Conservation (phyloP, 202 grass and related monocot species). For the Saccharum hybrid region DNA sequence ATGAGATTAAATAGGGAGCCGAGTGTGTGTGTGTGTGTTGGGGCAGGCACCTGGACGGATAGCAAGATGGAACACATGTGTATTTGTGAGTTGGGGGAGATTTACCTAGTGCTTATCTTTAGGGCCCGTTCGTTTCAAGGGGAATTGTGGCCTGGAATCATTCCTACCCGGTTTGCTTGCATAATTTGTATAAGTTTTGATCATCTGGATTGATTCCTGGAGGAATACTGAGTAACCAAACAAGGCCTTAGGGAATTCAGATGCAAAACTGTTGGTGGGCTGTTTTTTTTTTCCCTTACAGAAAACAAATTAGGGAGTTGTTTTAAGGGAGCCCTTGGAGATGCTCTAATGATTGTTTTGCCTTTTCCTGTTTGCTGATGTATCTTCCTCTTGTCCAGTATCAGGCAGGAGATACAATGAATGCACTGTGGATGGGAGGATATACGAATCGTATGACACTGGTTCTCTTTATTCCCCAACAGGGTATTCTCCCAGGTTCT, state of each 20-base stretch:
- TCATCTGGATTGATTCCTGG: no score
- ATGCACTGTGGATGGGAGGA: conserved; percentile 51
- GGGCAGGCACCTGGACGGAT: no score
- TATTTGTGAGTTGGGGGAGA: background rate
- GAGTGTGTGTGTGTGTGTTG: no score
- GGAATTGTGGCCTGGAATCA: no score
- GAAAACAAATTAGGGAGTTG: background rate
- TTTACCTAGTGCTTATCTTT: background rate
- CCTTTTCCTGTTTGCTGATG: conserved; percentile 31
- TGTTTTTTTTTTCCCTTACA: background rate
- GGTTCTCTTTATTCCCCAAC: conserved; percentile 57
- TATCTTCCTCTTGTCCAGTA: conserved; percentile 39
- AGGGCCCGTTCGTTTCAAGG: background rate
- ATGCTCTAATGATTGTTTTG: background rate
- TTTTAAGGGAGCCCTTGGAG: background rate
- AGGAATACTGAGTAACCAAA: no score
- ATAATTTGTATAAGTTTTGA: no score
- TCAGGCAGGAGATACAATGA: conserved; percentile 63
- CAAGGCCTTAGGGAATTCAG: background rate
- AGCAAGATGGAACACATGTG: no score
- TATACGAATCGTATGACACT: conserved; percentile 65
- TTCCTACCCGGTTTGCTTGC: no score
- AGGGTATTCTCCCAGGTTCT: conserved; percentile 65
- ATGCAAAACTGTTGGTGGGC: background rate
- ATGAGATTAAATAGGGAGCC: no score